These are phyloP conservation scores for Aspergillus sp. DNA, from an alignment of 2,329 filamentous ascomycete genomes.

Conservation along the genomic window DNA sequence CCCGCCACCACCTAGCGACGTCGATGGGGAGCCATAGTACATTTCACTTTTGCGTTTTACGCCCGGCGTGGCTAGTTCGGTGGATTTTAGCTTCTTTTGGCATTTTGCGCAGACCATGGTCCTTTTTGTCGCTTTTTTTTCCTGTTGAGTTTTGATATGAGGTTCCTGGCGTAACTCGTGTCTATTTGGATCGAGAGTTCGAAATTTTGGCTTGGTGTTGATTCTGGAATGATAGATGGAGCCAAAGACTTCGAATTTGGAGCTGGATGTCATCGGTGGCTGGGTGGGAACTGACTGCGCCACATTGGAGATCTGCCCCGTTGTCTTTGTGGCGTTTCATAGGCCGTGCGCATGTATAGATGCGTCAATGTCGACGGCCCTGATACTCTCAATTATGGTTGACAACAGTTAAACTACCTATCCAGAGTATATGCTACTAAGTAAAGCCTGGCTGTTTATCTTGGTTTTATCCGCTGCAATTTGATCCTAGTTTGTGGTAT, in stretches of 20 bases:
- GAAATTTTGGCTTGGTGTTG: not conserved
- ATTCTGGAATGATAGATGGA: not conserved
- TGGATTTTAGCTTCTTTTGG: slow-evolving; percentile 60
- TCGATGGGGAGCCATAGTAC: slow-evolving; percentile 61
- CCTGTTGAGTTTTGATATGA: not conserved
- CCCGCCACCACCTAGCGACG: slow-evolving; percentile 35
- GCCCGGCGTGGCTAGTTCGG: slow-evolving; percentile 61
- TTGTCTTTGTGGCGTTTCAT: not conserved
- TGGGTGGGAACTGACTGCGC: not conserved
- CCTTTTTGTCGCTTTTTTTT: not conserved
- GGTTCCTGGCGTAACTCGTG: not conserved
- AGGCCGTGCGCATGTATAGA: not conserved
- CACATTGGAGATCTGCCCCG: not conserved
- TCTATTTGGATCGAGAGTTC: not conserved
- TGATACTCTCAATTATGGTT: not conserved
- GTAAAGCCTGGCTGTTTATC: too few species aligned
- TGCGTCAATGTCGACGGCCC: not conserved
- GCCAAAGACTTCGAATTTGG: not conserved
- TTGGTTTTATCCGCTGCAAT: too few species aligned
- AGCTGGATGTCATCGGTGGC: not conserved
- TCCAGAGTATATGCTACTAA: too few species aligned
- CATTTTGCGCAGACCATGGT: slow-evolving; percentile 66
- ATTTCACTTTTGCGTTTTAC: slow-evolving; percentile 69
- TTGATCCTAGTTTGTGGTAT: too few species aligned
- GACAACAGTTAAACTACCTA: too few species aligned